These are phyloP conservation scores for Polyporus arcularius DNA, from an alignment of 768 basidiomycete species.

Conservation along the genomic window DNA sequence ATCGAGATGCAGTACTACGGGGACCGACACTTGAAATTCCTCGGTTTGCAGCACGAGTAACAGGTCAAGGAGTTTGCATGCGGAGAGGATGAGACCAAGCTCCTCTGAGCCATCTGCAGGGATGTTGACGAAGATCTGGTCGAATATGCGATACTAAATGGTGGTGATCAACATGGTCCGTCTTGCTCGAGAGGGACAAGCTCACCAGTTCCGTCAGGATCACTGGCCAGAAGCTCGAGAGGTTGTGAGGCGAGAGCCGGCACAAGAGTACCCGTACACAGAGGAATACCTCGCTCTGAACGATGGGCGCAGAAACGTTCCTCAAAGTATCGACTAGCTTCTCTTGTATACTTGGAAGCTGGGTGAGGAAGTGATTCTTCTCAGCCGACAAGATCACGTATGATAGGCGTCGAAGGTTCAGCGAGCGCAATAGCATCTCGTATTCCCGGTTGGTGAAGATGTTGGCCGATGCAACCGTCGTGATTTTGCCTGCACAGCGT, in stretches of 20 bases:
- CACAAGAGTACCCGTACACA: constrained; percentile 91
- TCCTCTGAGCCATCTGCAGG: constrained; percentile 87
- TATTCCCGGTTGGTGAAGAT: constrained; percentile 96
- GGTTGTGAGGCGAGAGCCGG: constrained; percentile 85
- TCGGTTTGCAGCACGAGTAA: constrained; percentile 92
- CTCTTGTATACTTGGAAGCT: constrained; percentile 94
- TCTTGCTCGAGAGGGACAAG: background rate
- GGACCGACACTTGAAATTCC: constrained; percentile 90
- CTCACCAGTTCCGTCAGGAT: constrained; percentile 86
- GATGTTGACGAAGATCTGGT: constrained; percentile 67
- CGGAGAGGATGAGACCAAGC: constrained; percentile 79
- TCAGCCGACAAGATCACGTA: constrained; percentile 86
- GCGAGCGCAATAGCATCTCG: constrained; percentile 84
- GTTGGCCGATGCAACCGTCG: constrained; percentile 86
- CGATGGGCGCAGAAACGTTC: constrained; percentile 74
- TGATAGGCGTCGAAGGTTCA: constrained; percentile 85
- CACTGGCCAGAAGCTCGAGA: constrained; percentile 97
- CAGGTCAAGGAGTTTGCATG: constrained; percentile 92
- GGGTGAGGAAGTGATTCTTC: constrained; percentile 87
- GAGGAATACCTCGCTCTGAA: constrained; percentile 93
- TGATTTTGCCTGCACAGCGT: constrained; percentile 61
- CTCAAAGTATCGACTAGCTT: constrained; percentile 92
- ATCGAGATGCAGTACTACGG: no score
- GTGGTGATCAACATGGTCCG: background rate
- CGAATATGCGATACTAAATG: constrained; percentile 83